These are phyloP conservation scores for Gynandropsis gynandra DNA, from an alignment of 345 rosid genomes.

Conservation along the genomic window DNA sequence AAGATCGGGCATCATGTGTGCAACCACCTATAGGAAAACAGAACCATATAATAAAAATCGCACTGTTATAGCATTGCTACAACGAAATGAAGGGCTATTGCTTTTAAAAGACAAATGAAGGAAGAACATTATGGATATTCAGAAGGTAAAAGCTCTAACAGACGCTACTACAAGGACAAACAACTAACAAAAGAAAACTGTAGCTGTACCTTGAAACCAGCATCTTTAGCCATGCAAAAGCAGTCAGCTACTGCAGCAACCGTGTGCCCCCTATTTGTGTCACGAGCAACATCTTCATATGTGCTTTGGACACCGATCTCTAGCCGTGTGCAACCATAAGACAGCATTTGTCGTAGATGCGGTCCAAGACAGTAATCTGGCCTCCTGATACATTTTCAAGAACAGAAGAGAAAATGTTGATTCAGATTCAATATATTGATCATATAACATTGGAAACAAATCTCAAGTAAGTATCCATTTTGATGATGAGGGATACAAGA, in stretches of 20 bases:
- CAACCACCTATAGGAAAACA: slow-evolving; percentile 67
- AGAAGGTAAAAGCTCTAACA: slow-evolving; percentile 13
- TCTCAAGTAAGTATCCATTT: slow-evolving; percentile 1
- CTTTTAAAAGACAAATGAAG: slow-evolving; percentile 5
- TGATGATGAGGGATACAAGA: not conserved
- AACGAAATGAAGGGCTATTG: not conserved
- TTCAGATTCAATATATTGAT: not conserved
- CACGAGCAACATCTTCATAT: slow-evolving; percentile 96
- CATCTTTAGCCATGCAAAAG: slow-evolving; percentile 95
- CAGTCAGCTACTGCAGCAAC: slow-evolving; percentile 99
- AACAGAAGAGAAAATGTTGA: slow-evolving; percentile 9
- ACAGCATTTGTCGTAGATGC: slow-evolving; percentile 94
- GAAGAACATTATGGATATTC: not conserved
- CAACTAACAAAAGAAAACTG: not conserved
- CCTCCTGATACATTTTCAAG: slow-evolving; percentile 50
- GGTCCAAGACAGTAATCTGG: slow-evolving; percentile 99
- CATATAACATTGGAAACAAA: not conserved
- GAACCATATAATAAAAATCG: not conserved
- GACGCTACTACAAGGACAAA: slow-evolving; percentile 7
- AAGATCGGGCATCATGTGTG: slow-evolving; percentile 99
- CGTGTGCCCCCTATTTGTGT: slow-evolving; percentile 96
- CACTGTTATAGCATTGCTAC: not conserved
- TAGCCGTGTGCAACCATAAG: slow-evolving; percentile 90
- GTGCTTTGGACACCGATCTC: slow-evolving; percentile 99
- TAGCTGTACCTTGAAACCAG: slow-evolving; percentile 82